Percentiles rank a stretch among this genome's conserved stretches.
Evolutionary conservation across 2,329 filamentous ascomycete genomes (phyloP).

Genomic region (Huntiella savannae): DNA sequence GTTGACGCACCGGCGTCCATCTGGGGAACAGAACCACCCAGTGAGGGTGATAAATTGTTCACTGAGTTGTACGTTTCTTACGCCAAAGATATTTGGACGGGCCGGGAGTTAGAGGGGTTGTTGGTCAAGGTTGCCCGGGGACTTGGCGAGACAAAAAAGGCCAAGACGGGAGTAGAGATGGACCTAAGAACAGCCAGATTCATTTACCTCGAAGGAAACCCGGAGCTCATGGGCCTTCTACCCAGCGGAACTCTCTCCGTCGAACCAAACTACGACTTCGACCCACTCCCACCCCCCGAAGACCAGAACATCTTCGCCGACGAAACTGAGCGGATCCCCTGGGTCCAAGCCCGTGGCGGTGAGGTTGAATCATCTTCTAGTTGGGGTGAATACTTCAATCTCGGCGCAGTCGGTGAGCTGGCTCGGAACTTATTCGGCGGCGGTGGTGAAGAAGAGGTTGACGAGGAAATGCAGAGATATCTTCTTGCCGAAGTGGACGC

Average conservation of each 20-base stretch:
- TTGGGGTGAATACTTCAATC: neutral
- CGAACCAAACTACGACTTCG: constrained; percentile 55
- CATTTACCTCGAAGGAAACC: constrained; percentile 58
- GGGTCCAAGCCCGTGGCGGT: constrained; percentile 15
- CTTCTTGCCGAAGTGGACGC: neutral
- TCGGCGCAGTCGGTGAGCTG: constrained; percentile 6
- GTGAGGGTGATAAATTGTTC: constrained; percentile 44
- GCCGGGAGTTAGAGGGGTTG: constrained; percentile 46
- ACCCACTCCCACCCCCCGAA: constrained; percentile 56
- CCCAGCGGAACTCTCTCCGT: constrained; percentile 44
- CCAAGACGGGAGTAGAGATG: constrained; percentile 18
- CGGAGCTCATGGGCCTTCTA: constrained; percentile 48
- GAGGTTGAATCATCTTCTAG: constrained; percentile 15
- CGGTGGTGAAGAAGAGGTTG: constrained; percentile 1
- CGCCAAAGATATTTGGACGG: constrained; percentile 74
- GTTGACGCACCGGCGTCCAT: constrained; percentile 61
- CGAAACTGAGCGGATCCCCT: constrained; percentile 24
- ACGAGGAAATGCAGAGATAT: neutral
- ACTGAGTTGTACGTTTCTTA: constrained; percentile 58
- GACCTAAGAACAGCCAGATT: constrained; percentile 42
- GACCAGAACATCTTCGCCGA: constrained; percentile 32
- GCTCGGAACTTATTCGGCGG: constrained; percentile 10
- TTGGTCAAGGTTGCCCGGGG: constrained; percentile 35
- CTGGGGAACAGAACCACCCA: constrained; percentile 57
- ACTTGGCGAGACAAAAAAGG: neutral